Base-by-base conservation (phyloP, 2,329 filamentous ascomycete species). In the Sclerotinia sclerotiorum region DNA sequence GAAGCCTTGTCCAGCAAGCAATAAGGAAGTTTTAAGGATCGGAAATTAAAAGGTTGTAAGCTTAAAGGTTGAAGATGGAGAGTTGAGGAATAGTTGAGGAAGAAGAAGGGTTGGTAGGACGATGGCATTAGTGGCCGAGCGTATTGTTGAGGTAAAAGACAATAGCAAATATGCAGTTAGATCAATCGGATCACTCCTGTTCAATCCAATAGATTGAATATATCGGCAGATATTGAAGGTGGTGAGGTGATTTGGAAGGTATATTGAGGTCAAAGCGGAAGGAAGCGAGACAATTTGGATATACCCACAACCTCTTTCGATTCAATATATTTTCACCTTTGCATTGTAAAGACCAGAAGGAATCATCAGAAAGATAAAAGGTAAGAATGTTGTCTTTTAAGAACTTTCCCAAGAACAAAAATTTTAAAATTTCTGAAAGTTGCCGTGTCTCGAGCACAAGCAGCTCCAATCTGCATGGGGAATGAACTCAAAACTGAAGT, bases 1-100 rank as follows among this genome's bases (percentile, higher is more conserved):
- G 44, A 13, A 51, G 56, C n/a, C 55, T 67, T 55, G 65, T 42
- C 57, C 65, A 63, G 65, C 56, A 67, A 63, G 65, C 13, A 63
- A 63, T 5, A 61, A 35, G 35, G 27, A 10, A 63, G 7, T 55
- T 63, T 63, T 48, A 54, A 48, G 35, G 49, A 60, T 54, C 49
- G 51, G 48, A 52, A 62, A 66, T 56, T 48, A n/a, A 58, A 60
- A 27, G 55, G 54, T 56, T 56, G 24, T 56, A 19, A 35, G n/a
- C 35, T 56, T n/a, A 46, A 56, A 65, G 60, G 44, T 68, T 57
- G 51, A 57, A 65, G 51, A 51, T 56, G 13, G 17, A 46, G 65
- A 21, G 51, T 51, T 39, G 65, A 60, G 46, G 19, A 21, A 44
- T 27, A n/a, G 49, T 68, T 49, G 61, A 52, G 56, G 54, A 17